These are phyloP conservation scores for Lactifluus hygrophoroides DNA, from an alignment of 768 basidiomycete genomes.

Conservation along the genomic window DNA sequence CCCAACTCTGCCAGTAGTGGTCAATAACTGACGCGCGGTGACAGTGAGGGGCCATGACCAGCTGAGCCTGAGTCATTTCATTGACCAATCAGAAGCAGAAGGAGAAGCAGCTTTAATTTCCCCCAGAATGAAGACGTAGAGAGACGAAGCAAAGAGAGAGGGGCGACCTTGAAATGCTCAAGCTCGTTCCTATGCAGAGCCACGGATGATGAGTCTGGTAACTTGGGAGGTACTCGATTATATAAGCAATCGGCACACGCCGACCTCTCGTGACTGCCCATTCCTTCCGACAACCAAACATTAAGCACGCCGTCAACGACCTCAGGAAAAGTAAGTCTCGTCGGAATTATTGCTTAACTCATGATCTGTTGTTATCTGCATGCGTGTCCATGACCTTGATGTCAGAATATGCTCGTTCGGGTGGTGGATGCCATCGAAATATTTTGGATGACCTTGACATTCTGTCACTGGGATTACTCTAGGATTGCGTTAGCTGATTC, in stretches of 20 bases:
- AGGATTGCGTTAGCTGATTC: conserved; percentile 14
- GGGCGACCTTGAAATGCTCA: too few species aligned
- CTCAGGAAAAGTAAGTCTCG: conserved; percentile 34
- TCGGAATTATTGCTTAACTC: not conserved
- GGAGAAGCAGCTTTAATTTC: too few species aligned
- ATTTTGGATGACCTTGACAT: conserved; percentile 32
- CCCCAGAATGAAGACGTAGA: too few species aligned
- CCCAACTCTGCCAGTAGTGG: too few species aligned
- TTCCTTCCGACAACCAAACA: conserved; percentile 21
- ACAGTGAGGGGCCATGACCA: too few species aligned
- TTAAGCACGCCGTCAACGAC: conserved; percentile 24
- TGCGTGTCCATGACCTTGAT: not conserved
- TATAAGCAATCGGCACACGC: not conserved
- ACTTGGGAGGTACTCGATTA: too few species aligned
- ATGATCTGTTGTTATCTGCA: not conserved
- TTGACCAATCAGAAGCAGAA: too few species aligned
- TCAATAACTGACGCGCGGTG: too few species aligned
- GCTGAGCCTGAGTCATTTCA: too few species aligned
- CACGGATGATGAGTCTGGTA: too few species aligned
- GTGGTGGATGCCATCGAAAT: conserved; percentile 33
- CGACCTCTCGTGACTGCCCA: not conserved
- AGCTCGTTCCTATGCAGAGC: too few species aligned
- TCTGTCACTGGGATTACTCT: conserved; percentile 3
- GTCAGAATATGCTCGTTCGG: conserved; percentile 10
- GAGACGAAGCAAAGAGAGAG: too few species aligned